These are phyloP conservation scores for Scytalidium lignicola DNA, from an alignment of 2,329 filamentous ascomycete species.

Conservation along the genomic window DNA sequence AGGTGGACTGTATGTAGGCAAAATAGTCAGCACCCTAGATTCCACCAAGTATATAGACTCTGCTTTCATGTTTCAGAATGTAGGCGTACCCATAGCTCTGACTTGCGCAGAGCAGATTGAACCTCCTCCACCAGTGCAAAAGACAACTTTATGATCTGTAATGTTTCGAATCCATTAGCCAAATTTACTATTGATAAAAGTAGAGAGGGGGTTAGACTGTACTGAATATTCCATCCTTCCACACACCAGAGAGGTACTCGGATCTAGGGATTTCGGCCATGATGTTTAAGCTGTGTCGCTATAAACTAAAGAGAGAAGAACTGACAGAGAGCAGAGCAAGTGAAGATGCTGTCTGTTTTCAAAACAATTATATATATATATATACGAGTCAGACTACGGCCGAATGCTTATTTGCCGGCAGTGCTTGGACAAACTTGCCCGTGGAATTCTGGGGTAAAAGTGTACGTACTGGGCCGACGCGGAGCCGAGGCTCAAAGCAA, in stretches of 20 bases:
- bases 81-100: conserved; percentile 58
- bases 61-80: background rate
- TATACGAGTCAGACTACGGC: too few relatives aligned
- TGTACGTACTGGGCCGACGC: too few relatives aligned
- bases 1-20: conserved; percentile 56
- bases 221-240: conserved; percentile 87
- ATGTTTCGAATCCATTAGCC: conserved; percentile 9
- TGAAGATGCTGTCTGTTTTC: background rate
- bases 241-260: conserved; percentile 75
- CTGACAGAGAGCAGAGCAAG: background rate
- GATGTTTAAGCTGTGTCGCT: background rate
- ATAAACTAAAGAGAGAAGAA: background rate
- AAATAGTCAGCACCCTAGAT: background rate
- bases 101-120: conserved; percentile 94
- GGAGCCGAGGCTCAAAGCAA: too few relatives aligned
- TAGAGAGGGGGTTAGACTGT: conserved; percentile 21
- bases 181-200: background rate
- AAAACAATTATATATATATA: too few relatives aligned
- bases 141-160: conserved; percentile 78
- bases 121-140: conserved; percentile 91
- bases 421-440: too few relatives aligned
- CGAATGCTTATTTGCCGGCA: too few relatives aligned
- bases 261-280: conserved; percentile 50
- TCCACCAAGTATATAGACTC: background rate
- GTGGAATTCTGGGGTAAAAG: too few relatives aligned